These are phyloP conservation scores for Cutaneotrichosporon cavernicola DNA, from an alignment of 1,284 basidiomycete genomes.

Conservation along the genomic window DNA sequence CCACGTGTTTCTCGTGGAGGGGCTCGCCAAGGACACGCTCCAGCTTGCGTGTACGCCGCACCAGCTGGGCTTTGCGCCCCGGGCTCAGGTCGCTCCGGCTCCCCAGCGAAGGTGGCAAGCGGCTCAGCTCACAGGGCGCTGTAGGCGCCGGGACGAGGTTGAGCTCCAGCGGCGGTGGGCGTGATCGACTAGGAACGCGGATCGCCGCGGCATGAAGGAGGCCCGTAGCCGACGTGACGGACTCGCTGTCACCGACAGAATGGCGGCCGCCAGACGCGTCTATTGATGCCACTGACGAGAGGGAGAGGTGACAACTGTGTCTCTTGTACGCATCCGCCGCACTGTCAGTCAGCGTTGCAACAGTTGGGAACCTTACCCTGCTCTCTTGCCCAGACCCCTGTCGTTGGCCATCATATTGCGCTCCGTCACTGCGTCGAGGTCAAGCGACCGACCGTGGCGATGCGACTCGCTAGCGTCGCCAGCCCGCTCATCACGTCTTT, in stretches of 20 bases:
- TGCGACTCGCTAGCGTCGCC: not conserved
- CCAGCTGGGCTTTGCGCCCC: conserved; percentile 63
- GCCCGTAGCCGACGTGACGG: not conserved
- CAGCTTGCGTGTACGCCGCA: conserved; percentile 71
- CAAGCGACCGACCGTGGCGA: not conserved
- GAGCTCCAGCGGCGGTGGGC: not conserved
- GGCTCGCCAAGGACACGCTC: conserved; percentile 67
- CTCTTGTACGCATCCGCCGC: not conserved
- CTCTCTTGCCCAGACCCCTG: not conserved
- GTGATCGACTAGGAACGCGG: not conserved
- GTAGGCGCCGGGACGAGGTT: not conserved
- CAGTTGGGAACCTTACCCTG: not conserved
- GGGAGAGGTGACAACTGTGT: not conserved
- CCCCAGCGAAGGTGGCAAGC: not conserved
- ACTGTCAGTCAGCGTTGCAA: not conserved
- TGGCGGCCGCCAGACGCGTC: not conserved
- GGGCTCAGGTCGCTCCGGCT: conserved; percentile 61
- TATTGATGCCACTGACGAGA: not conserved
- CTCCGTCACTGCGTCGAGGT: not conserved
- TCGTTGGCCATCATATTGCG: not conserved
- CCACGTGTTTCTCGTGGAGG: conserved; percentile 34
- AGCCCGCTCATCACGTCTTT: not conserved
- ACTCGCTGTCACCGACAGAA: conserved; percentile 2
- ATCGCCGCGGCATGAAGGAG: not conserved
- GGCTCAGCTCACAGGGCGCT: not conserved